Percentiles rank a stretch among this genome's conserved stretches.
Evolutionary conservation across 345 rosid species (phyloP).

Genomic region (Citrus glauca): DNA sequence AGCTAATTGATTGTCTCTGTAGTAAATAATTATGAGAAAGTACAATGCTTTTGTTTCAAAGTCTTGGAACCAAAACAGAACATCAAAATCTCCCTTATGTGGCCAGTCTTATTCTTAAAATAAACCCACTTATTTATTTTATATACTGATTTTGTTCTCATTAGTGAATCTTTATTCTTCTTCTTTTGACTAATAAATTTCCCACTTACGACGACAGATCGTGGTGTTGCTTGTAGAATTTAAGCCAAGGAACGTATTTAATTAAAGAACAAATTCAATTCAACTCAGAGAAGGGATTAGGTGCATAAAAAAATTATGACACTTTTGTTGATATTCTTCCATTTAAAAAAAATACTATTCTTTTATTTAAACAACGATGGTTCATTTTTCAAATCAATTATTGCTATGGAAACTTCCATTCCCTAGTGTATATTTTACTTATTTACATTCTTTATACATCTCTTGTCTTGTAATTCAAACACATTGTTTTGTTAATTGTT

Average conservation of each 20-base stretch:
- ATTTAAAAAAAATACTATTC: not conserved
- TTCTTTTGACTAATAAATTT: not conserved
- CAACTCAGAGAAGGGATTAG: not conserved
- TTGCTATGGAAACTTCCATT: not conserved
- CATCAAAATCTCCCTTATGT: not conserved
- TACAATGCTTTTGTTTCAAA: not conserved
- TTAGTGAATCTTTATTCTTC: not conserved
- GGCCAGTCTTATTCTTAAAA: not conserved
- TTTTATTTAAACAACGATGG: not conserved
- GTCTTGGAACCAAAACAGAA: not conserved
- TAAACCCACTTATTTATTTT: not conserved
- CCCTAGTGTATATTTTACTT: not conserved
- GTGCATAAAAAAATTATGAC: not conserved
- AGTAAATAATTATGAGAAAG: not conserved
- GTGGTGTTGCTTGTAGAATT: not conserved
- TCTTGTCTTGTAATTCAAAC: not conserved
- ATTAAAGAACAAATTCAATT: not conserved
- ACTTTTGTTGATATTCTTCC: not conserved
- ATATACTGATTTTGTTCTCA: not conserved
- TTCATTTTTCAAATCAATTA: not conserved
- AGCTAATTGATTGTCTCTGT: too few relatives aligned
- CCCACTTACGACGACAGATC: not conserved
- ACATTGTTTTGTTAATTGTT: not conserved
- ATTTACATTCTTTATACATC: too few relatives aligned
- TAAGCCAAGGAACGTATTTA: not conserved